phyloP scores from a whole-genome alignment of 768 basidiomycete genomes.

The Cyclocybe cylindracea region DNA sequence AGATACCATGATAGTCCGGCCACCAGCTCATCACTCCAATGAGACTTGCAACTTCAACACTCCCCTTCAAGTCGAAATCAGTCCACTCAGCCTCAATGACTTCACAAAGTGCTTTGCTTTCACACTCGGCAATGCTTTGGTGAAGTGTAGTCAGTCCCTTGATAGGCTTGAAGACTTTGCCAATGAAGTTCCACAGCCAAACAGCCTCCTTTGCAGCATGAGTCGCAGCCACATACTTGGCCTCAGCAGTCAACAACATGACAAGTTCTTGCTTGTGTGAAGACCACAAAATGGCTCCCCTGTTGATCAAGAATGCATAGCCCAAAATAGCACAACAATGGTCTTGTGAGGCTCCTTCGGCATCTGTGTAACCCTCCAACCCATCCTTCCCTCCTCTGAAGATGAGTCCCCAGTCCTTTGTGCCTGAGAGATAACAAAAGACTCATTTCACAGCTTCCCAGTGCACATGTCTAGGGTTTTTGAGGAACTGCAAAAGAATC shows the following conservation, averaged over 20 bases:
- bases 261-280: slow-evolving; percentile 32
- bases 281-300: slow-evolving; percentile 29
- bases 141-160: not conserved
- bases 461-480: slow-evolving; percentile 1
- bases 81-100: slow-evolving; percentile 5
- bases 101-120: slow-evolving; percentile 19
- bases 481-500: not conserved
- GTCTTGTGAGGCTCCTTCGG: slow-evolving; percentile 8
- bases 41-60: slow-evolving; percentile 8
- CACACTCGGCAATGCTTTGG: slow-evolving; percentile 18
- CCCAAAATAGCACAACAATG: slow-evolving; percentile 6
- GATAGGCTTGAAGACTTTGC: not conserved
- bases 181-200: slow-evolving; percentile 3
- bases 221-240: slow-evolving; percentile 15
- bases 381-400: slow-evolving; percentile 2
- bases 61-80: slow-evolving; percentile 19
- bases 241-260: slow-evolving; percentile 13
- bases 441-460: slow-evolving; percentile 9
- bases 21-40: too few species aligned
- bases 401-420: slow-evolving; percentile 3
- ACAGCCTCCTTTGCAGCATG: slow-evolving; percentile 8
- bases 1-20: too few species aligned
- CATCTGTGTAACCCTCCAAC: slow-evolving; percentile 2
- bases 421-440: slow-evolving; percentile 9
- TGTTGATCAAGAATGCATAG: slow-evolving; percentile 21